Base-by-base conservation (phyloP, 2,329 filamentous ascomycete genomes). In the Teratosphaeria gauchensis region DNA sequence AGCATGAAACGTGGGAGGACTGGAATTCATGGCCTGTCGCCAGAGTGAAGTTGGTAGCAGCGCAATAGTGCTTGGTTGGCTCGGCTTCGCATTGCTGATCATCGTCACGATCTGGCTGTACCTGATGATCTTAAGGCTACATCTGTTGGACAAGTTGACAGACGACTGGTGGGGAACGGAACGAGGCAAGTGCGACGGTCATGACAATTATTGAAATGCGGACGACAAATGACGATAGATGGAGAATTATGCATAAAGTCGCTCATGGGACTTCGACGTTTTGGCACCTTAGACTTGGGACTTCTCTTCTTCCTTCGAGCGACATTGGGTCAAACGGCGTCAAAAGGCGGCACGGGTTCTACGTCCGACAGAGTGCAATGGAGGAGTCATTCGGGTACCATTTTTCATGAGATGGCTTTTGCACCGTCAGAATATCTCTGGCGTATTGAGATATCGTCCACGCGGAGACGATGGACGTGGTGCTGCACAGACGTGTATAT, bases 41-140 rank as follows among this genome's bases (percentile, higher is more conserved):
- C 84, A 82, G 72, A 90, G 87, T 58, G 92, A 92, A 35, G 90
- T 96, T 12, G 92, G 92, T n/a, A 92, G 90, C 54, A 89, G 87
- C 46, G 92, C 94, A 58, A 97, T 99, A 90, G 89, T 96, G 19
- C 81, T 99, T 69, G 94, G 94, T 60, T 99, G 94, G 94, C 97
- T 99, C 75, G 89, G 90, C 51, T 97, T 99, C 71, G 88, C 89
- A 24, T 75, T 97, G 56, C 81, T 99, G 64, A 95, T 99, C 68
- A 87, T 97, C 62, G 92, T 97, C 56, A 97, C 92, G 54, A 94
- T 97, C 69, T 92, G 92, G 58, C 75, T 97, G 74, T 78, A 99
- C 62, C 88, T 96, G 69, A 97, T 97, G 91, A 96, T 96, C 69
- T 78, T 97, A 73, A 96, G 91, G 76, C 94, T 96, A 71, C 83